phyloP scores from a whole-genome alignment of 1,139 yeast species.

The Kurtzmaniella quercitrusa region DNA sequence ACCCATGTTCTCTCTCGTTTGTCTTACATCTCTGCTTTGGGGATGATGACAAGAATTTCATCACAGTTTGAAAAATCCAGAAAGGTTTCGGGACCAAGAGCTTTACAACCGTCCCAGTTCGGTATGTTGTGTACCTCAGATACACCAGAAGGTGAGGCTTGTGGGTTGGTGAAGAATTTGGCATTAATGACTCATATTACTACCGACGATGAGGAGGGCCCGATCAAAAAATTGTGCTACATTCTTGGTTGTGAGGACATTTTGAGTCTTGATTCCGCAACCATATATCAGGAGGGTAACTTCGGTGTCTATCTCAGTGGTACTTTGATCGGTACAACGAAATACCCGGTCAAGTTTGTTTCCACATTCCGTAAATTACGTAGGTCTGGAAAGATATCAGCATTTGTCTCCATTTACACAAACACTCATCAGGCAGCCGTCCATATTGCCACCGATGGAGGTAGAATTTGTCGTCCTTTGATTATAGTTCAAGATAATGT shows the following conservation, averaged over 20 bases:
- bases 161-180: conserved; percentile 94
- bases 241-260: conserved; percentile 89
- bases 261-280: conserved; percentile 74
- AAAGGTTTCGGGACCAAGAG: conserved; percentile 98
- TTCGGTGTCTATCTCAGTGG: conserved; percentile 90
- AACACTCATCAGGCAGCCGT: conserved; percentile 89
- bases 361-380: conserved; percentile 72
- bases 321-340: conserved; percentile 85
- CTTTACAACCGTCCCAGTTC: conserved; percentile 96
- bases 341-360: conserved; percentile 82
- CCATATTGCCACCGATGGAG: conserved; percentile 98
- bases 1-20: conserved; percentile 91
- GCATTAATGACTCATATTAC: conserved; percentile 99
- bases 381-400: conserved; percentile 82
- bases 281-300: conserved; percentile 70
- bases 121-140: conserved; percentile 99
- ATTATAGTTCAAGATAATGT: conserved; percentile 75
- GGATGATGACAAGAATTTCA: conserved; percentile 99
- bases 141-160: conserved; percentile 99
- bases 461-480: conserved; percentile 95
- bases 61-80: conserved; percentile 97
- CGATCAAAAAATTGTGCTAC: conserved; percentile 71
- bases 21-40: conserved; percentile 90
- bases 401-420: conserved; percentile 85
- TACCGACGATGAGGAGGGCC: conserved; percentile 95